These are phyloP conservation scores for Tetraselmis striata DNA, from an alignment of 139 green algal genomes.

Conservation along the genomic window DNA sequence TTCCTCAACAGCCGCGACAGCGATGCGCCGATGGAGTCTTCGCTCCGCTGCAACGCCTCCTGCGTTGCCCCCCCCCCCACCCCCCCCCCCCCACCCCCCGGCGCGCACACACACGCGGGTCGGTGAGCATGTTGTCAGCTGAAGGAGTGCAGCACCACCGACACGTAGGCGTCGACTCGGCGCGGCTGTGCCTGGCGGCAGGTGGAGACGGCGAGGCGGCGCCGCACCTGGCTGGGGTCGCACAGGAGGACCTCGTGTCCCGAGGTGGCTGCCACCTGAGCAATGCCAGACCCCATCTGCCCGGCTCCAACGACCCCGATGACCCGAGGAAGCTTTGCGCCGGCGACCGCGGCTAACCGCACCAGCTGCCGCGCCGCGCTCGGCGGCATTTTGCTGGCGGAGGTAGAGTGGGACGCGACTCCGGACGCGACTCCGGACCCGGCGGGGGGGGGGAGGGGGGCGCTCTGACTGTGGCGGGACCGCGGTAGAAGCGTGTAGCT, in stretches of 20 bases:
- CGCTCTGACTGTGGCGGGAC: no score
- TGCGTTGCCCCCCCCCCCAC: no score
- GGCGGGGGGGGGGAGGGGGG: no score
- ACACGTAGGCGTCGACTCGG: neutral
- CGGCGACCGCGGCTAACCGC: neutral
- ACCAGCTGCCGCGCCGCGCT: neutral
- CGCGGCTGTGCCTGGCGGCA: no score
- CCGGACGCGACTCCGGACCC: no score
- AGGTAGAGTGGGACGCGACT: no score
- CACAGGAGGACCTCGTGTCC: conserved; percentile 38
- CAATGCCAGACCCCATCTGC: conserved; percentile 73
- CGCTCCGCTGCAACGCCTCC: conserved; percentile 21
- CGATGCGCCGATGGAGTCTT: conserved; percentile 15
- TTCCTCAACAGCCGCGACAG: conserved; percentile 28
- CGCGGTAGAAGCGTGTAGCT: no score
- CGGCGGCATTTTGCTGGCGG: neutral
- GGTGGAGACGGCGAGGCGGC: no score
- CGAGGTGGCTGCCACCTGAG: conserved; percentile 43
- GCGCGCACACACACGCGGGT: neutral
- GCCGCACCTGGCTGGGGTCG: conserved; percentile 28
- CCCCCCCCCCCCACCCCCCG: no score
- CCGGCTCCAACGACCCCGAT: conserved; percentile 60
- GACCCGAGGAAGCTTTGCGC: conserved; percentile 17
- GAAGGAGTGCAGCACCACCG: neutral
- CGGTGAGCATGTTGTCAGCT: neutral